Conservation (phyloP, 371 early-diverging fungal genomes). For the Apophysomyces ossiformis region DNA sequence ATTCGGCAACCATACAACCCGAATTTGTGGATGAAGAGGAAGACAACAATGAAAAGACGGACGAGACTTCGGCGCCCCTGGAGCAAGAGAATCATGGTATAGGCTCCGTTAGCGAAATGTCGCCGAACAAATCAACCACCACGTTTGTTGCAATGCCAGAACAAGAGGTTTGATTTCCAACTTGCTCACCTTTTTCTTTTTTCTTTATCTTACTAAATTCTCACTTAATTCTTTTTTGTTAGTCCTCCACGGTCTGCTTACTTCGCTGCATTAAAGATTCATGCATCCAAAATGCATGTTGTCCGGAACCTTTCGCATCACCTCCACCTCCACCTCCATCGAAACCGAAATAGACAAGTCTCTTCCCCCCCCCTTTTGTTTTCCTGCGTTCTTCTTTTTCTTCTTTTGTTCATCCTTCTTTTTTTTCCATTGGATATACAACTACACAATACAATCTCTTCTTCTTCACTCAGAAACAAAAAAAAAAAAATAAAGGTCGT, state of each 20-base stretch:
- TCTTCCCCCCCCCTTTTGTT: background rate
- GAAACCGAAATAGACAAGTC: background rate
- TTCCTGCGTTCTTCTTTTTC: background rate
- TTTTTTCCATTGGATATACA: too few species aligned
- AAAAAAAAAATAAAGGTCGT: too few species aligned
- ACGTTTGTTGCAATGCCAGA: background rate
- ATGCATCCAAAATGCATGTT: constrained; percentile 34
- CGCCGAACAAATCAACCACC: background rate
- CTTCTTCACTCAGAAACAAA: too few species aligned
- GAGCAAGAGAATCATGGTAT: background rate
- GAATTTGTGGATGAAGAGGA: constrained; percentile 67
- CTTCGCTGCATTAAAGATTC: constrained; percentile 31
- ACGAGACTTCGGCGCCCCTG: background rate
- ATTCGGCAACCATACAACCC: constrained; percentile 90
- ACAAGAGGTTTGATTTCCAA: background rate
- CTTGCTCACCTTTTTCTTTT: background rate
- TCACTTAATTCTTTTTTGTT: constrained; percentile 1
- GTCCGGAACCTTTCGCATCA: constrained; percentile 18
- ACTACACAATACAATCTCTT: too few species aligned
- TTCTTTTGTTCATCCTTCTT: too few species aligned
- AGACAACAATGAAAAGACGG: background rate
- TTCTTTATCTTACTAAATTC: background rate
- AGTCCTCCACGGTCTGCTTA: constrained; percentile 21
- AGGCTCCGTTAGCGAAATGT: background rate
- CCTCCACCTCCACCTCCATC: background rate